Evolutionary conservation across 1,284 basidiomycete species (phyloP), one percentile per base, ranked within the genome.

Genomic region (Earliella scabrosa): DNA sequence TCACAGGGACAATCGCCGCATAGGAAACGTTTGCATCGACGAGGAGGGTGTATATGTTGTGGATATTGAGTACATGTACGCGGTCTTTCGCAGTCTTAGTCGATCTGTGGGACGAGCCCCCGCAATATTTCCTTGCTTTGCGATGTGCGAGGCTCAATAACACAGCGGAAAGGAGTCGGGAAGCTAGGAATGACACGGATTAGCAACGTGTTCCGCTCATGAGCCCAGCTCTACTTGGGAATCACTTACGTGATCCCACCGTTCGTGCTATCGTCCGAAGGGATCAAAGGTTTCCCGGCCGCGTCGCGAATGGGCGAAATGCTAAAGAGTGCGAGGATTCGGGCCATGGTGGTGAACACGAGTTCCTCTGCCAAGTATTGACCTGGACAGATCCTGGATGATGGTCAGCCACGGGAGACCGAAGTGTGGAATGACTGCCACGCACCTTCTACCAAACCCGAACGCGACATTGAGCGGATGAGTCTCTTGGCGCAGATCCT

Each of bases 351-450:
- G 47, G 79, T 75, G 49, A 74, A 76, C 9, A 76, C 31, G 2
- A 74, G 75, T 53, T 76, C 75, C 32, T 65, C 64, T 1, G 72
- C 78, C 26, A 80, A 67, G 50, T 78, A 69, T 68, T 73, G 71
- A 3, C 78, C 77, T 0, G 77, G 77, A 50, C 77, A 80, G 20
- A 76, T 73, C n/a, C 77, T 60, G 43, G 13, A 5, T 8, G 31
- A 9, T 23, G 32, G 10, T 31, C 21, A 23, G 31, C 29, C 20
- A 40, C 1, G 10, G 29, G 10, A 9, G 10, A 32, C 10, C 7
- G 5, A n/a, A 16, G 9, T 34, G n/a, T 2, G 8, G 23, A 8
- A 34, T 18, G 21, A n/a, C n/a, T 34, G 16, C 11, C 23, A 46
- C 56, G 20, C 38, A 58, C 59, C 58, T 44, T 31, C 54, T 41